Conservation (phyloP, 495 filamentous ascomycete species). For the Aspergillus sclerotiicarbonarius region DNA sequence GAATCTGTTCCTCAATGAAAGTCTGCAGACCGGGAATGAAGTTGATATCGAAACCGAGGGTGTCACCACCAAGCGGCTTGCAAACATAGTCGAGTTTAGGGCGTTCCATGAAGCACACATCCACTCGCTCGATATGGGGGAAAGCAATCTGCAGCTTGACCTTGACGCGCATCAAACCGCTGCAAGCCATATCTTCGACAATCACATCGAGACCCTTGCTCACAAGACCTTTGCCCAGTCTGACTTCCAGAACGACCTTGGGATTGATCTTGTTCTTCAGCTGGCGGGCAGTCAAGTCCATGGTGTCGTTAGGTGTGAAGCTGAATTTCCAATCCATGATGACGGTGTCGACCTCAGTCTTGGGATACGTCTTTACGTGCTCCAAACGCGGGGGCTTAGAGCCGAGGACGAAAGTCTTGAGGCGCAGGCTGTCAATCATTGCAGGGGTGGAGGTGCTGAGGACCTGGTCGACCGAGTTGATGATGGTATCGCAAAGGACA, state of each 20-base stretch:
- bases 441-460: conserved; percentile 85
- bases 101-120: conserved; percentile 78
- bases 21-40: conserved; percentile 91
- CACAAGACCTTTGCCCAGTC: conserved; percentile 89
- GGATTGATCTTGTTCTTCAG: conserved; percentile 94
- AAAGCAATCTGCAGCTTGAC: conserved; percentile 95
- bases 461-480: conserved; percentile 92
- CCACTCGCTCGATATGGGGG: conserved; percentile 88
- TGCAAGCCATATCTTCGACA: conserved; percentile 95
- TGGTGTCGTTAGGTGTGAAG: conserved; percentile 92
- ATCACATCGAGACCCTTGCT: conserved; percentile 97
- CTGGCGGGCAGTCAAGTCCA: conserved; percentile 87
- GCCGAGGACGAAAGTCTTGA: conserved; percentile 89
- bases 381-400: conserved; percentile 95
- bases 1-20: conserved; percentile 96
- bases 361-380: conserved; percentile 96
- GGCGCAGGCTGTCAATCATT: conserved; percentile 87
- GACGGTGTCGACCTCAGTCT: conserved; percentile 89
- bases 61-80: conserved; percentile 95
- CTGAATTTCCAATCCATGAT: conserved; percentile 99
- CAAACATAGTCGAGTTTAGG: conserved; percentile 91
- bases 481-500: conserved; percentile 85
- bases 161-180: conserved; percentile 92
- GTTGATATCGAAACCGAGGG: conserved; percentile 96
- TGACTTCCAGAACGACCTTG: conserved; percentile 90